These are phyloP conservation scores for Hyaloraphidium curvatum DNA, from an alignment of 192 early-diverging fungal genomes.

Conservation along the genomic window DNA sequence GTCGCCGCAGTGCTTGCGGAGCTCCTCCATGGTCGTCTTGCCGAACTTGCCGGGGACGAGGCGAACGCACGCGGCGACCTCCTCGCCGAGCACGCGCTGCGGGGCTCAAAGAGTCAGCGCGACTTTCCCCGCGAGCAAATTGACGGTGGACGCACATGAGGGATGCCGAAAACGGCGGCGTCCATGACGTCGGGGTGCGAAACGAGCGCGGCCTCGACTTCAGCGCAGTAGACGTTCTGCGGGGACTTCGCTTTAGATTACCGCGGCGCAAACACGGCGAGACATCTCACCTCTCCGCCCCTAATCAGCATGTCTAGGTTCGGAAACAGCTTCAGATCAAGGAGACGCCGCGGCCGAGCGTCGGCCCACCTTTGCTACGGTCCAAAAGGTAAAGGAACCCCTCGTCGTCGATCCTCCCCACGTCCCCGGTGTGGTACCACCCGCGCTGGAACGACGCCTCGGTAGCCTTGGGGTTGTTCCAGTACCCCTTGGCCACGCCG, in stretches of 20 bases:
- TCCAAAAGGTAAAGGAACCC: constrained; percentile 11
- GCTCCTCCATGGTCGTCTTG: neutral
- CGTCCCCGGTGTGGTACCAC: constrained; percentile 14
- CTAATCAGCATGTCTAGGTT: constrained; percentile 14
- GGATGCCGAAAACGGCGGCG: constrained; percentile 10
- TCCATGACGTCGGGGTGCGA: constrained; percentile 10
- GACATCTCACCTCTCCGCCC: constrained; percentile 5
- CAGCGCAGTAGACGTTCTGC: constrained; percentile 13
- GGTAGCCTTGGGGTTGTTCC: constrained; percentile 10
- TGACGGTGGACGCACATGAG: constrained; percentile 1
- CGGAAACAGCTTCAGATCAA: too few relatives aligned
- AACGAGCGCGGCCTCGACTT: constrained; percentile 7
- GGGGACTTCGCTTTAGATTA: too few relatives aligned
- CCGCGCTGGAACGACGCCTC: constrained; percentile 6
- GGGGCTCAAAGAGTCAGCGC: neutral
- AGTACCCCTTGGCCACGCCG: constrained; percentile 13
- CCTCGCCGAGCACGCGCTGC: neutral
- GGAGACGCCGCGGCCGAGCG: too few relatives aligned
- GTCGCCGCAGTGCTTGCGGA: neutral
- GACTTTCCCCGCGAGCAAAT: neutral
- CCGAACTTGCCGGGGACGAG: neutral
- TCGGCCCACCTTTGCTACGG: constrained; percentile 10
- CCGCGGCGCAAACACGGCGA: too few relatives aligned
- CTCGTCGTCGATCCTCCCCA: constrained; percentile 4
- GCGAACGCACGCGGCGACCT: neutral